A percentile compares a stretch with the other conserved stretches of the same genome.
Conservation (phyloP, 306 rosid genomes). For the Erythrophleum fordii region DNA sequence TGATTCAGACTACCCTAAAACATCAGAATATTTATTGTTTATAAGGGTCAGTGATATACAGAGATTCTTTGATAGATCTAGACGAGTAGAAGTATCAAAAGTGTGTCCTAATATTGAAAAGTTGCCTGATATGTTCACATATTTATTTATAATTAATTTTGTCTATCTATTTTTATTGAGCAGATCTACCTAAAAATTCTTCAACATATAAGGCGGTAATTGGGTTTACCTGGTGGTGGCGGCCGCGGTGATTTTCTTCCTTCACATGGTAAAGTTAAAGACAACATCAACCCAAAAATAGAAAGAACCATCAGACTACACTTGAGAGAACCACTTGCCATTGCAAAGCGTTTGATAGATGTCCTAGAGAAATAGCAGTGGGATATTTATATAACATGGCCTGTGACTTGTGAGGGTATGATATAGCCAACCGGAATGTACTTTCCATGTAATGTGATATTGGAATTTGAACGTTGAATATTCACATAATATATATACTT, state of each 20-base stretch:
- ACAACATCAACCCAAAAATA: conserved; percentile 42
- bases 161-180: no score
- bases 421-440: background rate
- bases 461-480: background rate
- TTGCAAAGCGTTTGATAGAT: background rate
- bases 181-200: no score
- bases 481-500: no score
- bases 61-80: no score
- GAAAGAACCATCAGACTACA: conserved; percentile 41
- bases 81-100: no score
- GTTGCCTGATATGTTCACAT: no score
- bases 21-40: no score
- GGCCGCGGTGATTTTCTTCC: conserved; percentile 17
- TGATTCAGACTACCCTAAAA: no score
- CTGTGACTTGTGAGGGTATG: background rate
- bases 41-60: no score
- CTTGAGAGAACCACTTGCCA: conserved; percentile 39
- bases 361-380: background rate
- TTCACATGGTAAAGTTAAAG: conserved; percentile 36
- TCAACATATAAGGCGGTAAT: background rate
- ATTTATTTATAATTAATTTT: no score
- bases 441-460: background rate
- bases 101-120: no score
- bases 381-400: background rate
- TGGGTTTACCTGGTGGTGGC: background rate